A percentile compares a stretch with the other conserved stretches of the same genome.
Evolutionary conservation across 768 basidiomycete genomes (phyloP).

Genomic region (Termitomyces sp.): DNA sequence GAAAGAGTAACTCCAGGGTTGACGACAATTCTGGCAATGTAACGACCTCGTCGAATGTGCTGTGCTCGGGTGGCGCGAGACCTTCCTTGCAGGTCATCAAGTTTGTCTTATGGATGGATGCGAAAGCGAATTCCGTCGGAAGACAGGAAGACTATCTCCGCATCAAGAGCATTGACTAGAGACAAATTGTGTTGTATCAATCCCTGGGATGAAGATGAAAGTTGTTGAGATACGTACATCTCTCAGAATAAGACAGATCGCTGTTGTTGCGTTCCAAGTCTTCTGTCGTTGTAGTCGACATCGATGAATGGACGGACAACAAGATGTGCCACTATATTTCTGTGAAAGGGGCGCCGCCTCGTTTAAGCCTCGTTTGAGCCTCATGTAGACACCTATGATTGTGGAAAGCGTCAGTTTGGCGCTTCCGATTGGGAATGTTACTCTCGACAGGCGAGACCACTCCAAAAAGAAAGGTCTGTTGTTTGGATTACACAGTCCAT

Average conservation of each 20-base stretch:
- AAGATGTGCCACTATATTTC: neutral
- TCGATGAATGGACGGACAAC: neutral
- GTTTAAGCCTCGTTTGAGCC: neutral
- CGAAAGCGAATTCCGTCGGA: slow-evolving; percentile 5
- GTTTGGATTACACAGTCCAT: too few species aligned
- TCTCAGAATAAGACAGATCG: neutral
- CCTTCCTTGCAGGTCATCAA: slow-evolving; percentile 1
- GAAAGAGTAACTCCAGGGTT: slow-evolving; percentile 13
- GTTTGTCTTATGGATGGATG: slow-evolving; percentile 7
- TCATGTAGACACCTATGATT: neutral
- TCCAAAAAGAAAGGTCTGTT: neutral
- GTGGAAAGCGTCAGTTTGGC: neutral
- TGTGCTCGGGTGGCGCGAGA: slow-evolving; percentile 4
- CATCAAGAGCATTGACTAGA: slow-evolving; percentile 4
- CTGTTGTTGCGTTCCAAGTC: neutral
- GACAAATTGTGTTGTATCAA: neutral
- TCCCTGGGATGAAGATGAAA: too few species aligned
- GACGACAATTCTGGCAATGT: slow-evolving; percentile 3
- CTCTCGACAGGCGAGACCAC: neutral
- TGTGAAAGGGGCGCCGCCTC: neutral
- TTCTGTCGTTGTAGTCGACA: neutral
- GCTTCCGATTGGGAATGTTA: neutral
- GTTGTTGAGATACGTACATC: neutral
- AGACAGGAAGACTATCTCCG: slow-evolving; percentile 6
- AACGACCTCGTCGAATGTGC: slow-evolving; percentile 11